phyloP scores from a whole-genome alignment of 179 eudicot species.

The Patellifolia procumbens region DNA sequence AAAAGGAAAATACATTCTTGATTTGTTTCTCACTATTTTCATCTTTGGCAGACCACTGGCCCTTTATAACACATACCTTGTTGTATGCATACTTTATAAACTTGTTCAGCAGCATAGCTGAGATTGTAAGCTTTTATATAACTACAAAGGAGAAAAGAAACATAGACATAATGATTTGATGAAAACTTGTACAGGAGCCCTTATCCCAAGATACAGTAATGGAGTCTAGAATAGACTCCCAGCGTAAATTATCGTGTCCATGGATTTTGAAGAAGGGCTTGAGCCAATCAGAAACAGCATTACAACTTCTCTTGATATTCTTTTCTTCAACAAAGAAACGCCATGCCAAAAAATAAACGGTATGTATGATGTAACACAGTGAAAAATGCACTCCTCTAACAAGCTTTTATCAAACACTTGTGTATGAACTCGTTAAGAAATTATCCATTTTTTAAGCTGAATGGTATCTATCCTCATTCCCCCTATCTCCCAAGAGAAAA shows the following conservation, averaged over 20 bases:
- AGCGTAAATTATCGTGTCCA: slow-evolving; percentile 12
- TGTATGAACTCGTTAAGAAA: slow-evolving; percentile 7
- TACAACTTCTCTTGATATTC: slow-evolving; percentile 13
- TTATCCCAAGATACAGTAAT: not conserved
- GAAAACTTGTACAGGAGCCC: slow-evolving; percentile 13
- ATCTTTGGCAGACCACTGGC: slow-evolving; percentile 11
- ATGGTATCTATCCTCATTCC: not conserved
- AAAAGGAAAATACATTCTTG: slow-evolving; percentile 17
- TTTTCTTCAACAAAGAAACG: slow-evolving; percentile 16
- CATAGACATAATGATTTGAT: slow-evolving; percentile 6
- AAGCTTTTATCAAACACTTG: slow-evolving; percentile 12
- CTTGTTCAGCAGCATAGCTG: slow-evolving; percentile 14
- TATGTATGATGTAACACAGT: not conserved
- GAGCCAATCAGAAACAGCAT: slow-evolving; percentile 22
- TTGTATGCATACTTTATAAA: slow-evolving; percentile 13
- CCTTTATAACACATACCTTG: slow-evolving; percentile 17
- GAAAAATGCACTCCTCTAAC: slow-evolving; percentile 13
- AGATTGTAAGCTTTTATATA: slow-evolving; percentile 8
- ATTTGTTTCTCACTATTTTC: slow-evolving; percentile 16
- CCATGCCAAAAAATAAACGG: slow-evolving; percentile 10
- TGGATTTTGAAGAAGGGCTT: slow-evolving; percentile 19
- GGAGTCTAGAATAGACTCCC: not conserved
- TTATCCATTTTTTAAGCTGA: slow-evolving; percentile 12
- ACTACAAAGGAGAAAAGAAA: slow-evolving; percentile 8
- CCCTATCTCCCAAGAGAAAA: not conserved